Conservation (phyloP, 768 basidiomycete genomes). For the Phylloporus sp. region DNA sequence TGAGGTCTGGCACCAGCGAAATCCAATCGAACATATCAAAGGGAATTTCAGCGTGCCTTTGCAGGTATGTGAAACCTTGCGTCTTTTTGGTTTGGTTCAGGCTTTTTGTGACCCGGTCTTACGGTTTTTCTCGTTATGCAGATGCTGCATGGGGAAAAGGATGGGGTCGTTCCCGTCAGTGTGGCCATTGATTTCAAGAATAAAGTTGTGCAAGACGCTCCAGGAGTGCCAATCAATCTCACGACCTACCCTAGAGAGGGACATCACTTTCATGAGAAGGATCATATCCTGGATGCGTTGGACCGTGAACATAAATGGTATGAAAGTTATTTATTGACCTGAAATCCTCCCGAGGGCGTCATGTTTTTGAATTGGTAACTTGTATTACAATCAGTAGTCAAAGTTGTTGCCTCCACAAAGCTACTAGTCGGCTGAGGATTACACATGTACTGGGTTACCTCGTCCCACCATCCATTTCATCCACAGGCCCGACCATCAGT, state of each 20-base stretch:
- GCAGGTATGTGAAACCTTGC: constrained; percentile 42
- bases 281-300: constrained; percentile 31
- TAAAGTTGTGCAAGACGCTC: neutral
- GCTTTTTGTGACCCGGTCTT: no score
- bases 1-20: neutral
- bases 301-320: constrained; percentile 34
- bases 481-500: no score
- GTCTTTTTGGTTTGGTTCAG: no score
- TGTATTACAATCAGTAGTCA: no score
- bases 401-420: no score
- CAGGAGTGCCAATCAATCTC: constrained; percentile 24
- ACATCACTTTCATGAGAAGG: constrained; percentile 31
- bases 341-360: no score
- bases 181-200: constrained; percentile 42
- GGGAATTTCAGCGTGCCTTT: constrained; percentile 49
- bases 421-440: no score
- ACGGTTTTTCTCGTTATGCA: no score
- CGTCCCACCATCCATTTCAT: no score
- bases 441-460: no score
- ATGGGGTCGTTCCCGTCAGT: constrained; percentile 60
- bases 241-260: constrained; percentile 41
- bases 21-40: constrained; percentile 21
- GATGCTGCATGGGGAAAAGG: constrained; percentile 63
- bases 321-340: constrained; percentile 14
- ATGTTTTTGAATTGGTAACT: no score